Evolutionary conservation across 1,284 basidiomycete species (phyloP).

Genomic region (Ceratorhiza oryzae-sativae): DNA sequence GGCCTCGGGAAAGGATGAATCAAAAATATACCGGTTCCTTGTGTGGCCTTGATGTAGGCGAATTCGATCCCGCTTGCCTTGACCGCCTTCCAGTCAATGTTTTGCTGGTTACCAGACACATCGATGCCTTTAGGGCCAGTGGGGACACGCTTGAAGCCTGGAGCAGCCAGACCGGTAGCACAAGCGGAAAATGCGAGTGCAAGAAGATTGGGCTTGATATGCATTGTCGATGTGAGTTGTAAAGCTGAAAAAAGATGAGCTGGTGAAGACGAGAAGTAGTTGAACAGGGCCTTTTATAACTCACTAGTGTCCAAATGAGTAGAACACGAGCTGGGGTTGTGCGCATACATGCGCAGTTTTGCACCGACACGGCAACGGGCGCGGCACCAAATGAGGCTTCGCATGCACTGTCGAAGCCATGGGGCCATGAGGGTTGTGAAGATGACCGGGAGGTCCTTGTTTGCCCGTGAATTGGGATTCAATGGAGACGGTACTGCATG

Average conservation of each 20-base stretch:
- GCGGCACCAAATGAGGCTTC: not conserved
- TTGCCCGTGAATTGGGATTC: no score
- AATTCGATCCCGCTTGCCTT: slow-evolving; percentile 64
- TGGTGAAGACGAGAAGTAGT: not conserved
- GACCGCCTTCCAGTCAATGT: slow-evolving; percentile 63
- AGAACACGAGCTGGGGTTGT: not conserved
- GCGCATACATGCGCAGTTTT: slow-evolving; percentile 12
- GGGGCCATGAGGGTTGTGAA: not conserved
- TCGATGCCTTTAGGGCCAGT: slow-evolving; percentile 46
- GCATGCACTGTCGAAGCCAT: not conserved
- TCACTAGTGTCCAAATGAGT: not conserved
- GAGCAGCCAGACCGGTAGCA: not conserved
- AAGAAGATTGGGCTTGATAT: not conserved
- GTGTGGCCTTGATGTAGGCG: slow-evolving; percentile 70
- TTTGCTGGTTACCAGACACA: slow-evolving; percentile 62
- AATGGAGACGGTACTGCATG: no score
- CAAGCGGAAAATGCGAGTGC: not conserved
- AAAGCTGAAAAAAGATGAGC: not conserved
- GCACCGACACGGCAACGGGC: not conserved
- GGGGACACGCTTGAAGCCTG: not conserved
- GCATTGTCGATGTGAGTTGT: not conserved
- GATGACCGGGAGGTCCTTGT: not conserved
- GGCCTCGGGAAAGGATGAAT: no score
- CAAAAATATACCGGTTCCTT: no score
- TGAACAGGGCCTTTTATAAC: not conserved